Evolutionary conservation across 176 grass and related monocot genomes (phyloP).

Genomic region (Ensete ventricosum): DNA sequence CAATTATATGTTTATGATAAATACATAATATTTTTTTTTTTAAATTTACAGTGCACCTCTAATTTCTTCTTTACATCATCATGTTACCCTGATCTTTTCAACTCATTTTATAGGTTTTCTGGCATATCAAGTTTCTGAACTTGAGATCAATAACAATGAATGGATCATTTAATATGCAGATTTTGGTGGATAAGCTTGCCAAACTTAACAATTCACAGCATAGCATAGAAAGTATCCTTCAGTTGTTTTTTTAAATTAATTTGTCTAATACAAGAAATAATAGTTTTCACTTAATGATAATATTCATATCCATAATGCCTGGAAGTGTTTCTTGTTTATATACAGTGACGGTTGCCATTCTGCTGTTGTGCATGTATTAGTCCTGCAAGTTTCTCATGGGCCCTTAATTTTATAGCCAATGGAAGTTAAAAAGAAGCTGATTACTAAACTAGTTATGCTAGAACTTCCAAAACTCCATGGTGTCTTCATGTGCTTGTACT

Average conservation of each 20-base stretch:
- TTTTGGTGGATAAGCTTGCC: slow-evolving; percentile 69
- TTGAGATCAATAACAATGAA: slow-evolving; percentile 35
- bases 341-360: background rate
- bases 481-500: background rate
- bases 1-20: background rate
- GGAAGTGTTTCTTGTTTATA: too few relatives aligned
- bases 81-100: slow-evolving; percentile 1
- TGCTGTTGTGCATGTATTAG: background rate
- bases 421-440: background rate
- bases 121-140: slow-evolving; percentile 1
- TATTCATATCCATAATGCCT: too few relatives aligned
- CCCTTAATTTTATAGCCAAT: background rate
- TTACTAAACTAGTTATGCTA: background rate
- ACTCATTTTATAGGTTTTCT: slow-evolving; percentile 28
- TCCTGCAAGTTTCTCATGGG: background rate
- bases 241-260: slow-evolving; percentile 5
- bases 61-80: background rate
- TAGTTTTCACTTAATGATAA: too few relatives aligned
- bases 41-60: background rate
- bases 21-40: background rate
- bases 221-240: slow-evolving; percentile 99
- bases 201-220: slow-evolving; percentile 90
- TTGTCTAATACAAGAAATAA: too few relatives aligned
- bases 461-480: background rate
- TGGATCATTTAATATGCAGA: slow-evolving; percentile 66